A percentile compares a stretch with the other conserved stretches of the same genome.
Conservation (phyloP, 2,329 filamentous ascomycete species). For the Macrophomina phaseolina region DNA sequence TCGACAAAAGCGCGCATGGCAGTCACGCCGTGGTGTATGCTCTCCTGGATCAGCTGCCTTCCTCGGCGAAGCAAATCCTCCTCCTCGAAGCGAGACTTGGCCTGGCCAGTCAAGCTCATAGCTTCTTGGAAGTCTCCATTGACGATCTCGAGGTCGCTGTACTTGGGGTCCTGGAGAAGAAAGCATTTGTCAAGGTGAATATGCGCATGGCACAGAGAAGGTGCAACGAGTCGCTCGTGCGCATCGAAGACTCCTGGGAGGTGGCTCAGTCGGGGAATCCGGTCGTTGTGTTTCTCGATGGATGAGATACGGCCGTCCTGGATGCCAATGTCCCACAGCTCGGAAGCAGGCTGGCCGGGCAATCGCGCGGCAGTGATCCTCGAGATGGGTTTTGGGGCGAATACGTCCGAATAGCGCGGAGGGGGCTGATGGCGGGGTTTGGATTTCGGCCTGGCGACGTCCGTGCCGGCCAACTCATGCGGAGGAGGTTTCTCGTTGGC, state of each 20-base stretch:
- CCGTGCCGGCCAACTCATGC: not conserved
- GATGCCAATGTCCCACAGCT: constrained; percentile 47
- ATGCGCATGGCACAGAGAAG: constrained; percentile 72
- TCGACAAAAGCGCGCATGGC: constrained; percentile 75
- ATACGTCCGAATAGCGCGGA: constrained; percentile 18
- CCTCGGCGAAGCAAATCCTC: constrained; percentile 70
- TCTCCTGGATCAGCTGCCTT: constrained; percentile 68
- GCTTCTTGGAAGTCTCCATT: constrained; percentile 71
- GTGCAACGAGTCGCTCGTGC: constrained; percentile 52
- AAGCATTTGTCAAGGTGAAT: constrained; percentile 74
- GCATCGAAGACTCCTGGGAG: constrained; percentile 48
- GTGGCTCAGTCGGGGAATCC: constrained; percentile 7
- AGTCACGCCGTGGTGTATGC: constrained; percentile 68
- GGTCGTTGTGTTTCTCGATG: constrained; percentile 39
- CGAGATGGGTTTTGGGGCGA: constrained; percentile 29
- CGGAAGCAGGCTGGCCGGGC: constrained; percentile 37
- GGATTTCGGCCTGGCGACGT: not conserved
- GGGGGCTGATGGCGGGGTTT: constrained; percentile 7
- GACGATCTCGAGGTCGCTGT: constrained; percentile 64
- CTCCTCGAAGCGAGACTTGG: constrained; percentile 67
- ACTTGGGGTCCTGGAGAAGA: constrained; percentile 63
- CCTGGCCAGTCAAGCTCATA: constrained; percentile 61
- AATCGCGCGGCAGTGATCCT: constrained; percentile 44
- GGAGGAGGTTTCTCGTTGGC: constrained; percentile 15
- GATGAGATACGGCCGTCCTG: constrained; percentile 40